Conservation (phyloP, 768 basidiomycete species). For the Termitomyces sp. region DNA sequence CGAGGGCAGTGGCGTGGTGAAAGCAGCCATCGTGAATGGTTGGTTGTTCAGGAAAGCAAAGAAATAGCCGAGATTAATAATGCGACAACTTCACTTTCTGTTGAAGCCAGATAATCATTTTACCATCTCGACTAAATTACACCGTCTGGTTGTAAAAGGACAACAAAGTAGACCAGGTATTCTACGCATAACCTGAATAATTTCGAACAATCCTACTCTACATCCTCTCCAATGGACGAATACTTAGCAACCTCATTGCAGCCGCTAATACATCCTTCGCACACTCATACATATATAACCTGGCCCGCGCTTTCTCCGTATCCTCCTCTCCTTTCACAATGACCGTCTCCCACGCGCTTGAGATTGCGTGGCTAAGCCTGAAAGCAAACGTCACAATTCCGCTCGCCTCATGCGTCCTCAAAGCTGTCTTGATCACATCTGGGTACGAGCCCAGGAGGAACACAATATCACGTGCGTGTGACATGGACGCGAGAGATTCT, state of each 20-base stretch:
- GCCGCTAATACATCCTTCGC: conserved; percentile 87
- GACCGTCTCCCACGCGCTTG: conserved; percentile 88
- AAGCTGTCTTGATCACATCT: conserved; percentile 81
- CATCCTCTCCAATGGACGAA: conserved; percentile 92
- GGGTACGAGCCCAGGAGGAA: conserved; percentile 90
- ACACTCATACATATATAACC: conserved; percentile 84
- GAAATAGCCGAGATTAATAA: neutral
- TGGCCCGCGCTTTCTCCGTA: conserved; percentile 69
- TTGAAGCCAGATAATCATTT: too few species aligned
- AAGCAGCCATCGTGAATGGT: neutral
- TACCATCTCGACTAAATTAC: neutral
- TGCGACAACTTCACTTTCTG: neutral
- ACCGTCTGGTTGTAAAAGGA: neutral
- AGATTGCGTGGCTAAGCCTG: conserved; percentile 82
- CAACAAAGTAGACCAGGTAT: too few species aligned
- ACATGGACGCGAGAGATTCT: conserved; percentile 57
- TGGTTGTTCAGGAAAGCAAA: neutral
- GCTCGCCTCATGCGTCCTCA: conserved; percentile 84
- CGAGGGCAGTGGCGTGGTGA: neutral
- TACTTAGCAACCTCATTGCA: conserved; percentile 83
- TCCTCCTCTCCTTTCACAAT: conserved; percentile 83
- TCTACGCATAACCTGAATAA: neutral
- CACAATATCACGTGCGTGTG: conserved; percentile 77
- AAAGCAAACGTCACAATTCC: conserved; percentile 90
- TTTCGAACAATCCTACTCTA: conserved; percentile 22